Conservation (phyloP, 805 yeast genomes). For the Candida piceae region DNA sequence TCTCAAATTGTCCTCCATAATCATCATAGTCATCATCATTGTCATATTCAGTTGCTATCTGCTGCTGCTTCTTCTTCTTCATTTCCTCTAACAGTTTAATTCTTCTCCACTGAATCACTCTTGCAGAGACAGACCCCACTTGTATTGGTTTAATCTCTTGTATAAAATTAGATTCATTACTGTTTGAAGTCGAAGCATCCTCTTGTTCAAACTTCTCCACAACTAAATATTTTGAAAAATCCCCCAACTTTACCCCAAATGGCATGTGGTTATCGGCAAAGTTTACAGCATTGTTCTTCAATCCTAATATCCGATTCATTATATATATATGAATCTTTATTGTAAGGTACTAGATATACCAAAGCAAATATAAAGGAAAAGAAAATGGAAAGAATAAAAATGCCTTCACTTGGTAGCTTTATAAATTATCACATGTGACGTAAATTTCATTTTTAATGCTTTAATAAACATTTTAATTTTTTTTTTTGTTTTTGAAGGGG, state of each 20-base stretch:
- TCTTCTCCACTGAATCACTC: slow-evolving; percentile 7
- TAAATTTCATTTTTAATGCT: no score
- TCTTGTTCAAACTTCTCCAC: background rate
- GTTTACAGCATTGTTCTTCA: slow-evolving; percentile 2
- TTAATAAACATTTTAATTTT: no score
- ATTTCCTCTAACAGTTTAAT: slow-evolving; percentile 1
- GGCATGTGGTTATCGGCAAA: slow-evolving; percentile 11
- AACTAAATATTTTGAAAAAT: slow-evolving; percentile 9
- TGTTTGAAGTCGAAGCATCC: no score
- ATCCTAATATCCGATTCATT: no score
- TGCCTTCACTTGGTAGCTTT: no score
- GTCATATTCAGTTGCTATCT: background rate
- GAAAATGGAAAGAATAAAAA: no score
- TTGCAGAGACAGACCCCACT: slow-evolving; percentile 1
- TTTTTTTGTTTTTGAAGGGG: no score
- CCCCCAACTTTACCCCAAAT: slow-evolving; percentile 12
- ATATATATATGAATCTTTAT: no score
- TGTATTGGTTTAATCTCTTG: background rate
- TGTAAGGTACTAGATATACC: no score
- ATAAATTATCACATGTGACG: no score
- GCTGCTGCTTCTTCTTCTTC: background rate
- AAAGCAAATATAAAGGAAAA: no score
- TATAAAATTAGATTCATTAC: background rate
- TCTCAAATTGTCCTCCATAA: no score
- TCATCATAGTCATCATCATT: background rate